Evolutionary conservation across 148 eudicot genomes (phyloP).

Genomic region (Diospyros kaki): DNA sequence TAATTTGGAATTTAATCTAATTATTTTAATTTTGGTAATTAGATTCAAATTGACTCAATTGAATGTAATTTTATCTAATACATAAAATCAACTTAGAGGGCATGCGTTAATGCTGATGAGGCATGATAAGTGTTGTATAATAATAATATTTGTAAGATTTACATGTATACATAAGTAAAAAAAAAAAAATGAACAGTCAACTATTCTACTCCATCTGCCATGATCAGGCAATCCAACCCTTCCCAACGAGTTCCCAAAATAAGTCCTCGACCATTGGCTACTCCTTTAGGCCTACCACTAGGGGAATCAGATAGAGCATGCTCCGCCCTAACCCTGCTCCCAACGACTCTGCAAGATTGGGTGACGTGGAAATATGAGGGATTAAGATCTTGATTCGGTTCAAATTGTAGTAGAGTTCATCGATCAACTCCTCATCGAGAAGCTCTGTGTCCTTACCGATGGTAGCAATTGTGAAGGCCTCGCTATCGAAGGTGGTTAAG

Average conservation of each 20-base stretch:
- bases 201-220: conserved; percentile 65
- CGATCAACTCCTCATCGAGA: conserved; percentile 29
- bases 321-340: conserved; percentile 50
- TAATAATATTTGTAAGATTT: too few relatives aligned
- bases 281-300: conserved; percentile 54
- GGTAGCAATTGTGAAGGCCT: conserved; percentile 41
- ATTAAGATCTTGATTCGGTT: conserved; percentile 42
- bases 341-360: conserved; percentile 49
- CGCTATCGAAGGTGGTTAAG: conserved; percentile 16
- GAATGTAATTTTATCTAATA: too few relatives aligned
- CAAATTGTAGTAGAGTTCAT: conserved; percentile 26
- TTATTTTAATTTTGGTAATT: too few relatives aligned
- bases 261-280: conserved; percentile 62
- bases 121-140: too few relatives aligned
- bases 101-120: too few relatives aligned
- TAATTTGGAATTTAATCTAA: too few relatives aligned
- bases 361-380: conserved; percentile 54
- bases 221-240: conserved; percentile 49
- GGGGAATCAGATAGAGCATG: conserved; percentile 66
- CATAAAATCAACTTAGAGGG: too few relatives aligned
- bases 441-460: conserved; percentile 70
- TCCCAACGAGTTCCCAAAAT: conserved; percentile 28
- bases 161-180: too few relatives aligned
- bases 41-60: too few relatives aligned
- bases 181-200: conserved; percentile 4